These are phyloP conservation scores for Sugiyamaella paludigena DNA, from an alignment of 1,139 yeast species.

Conservation along the genomic window DNA sequence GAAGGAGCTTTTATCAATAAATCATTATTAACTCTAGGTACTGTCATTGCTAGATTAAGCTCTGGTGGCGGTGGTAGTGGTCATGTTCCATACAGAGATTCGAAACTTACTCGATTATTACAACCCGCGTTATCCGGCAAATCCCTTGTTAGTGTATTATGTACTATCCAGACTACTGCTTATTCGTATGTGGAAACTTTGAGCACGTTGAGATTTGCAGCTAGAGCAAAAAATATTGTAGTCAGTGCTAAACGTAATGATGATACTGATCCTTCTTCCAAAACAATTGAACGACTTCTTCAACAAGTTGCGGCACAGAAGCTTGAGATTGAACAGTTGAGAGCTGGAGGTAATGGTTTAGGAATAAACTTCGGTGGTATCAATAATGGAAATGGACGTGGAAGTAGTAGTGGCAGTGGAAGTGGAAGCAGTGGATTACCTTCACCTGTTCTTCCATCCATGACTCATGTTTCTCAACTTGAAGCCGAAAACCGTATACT, in stretches of 20 bases:
- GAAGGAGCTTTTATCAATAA: constrained; percentile 93
- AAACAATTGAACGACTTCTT: constrained; percentile 30
- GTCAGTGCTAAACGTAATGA: constrained; percentile 60
- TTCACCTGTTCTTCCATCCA: constrained; percentile 9
- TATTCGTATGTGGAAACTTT: constrained; percentile 70
- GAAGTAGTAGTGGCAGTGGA: background rate
- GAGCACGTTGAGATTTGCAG: constrained; percentile 87
- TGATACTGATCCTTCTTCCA: constrained; percentile 26
- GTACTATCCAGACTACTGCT: constrained; percentile 74
- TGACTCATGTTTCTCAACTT: constrained; percentile 44
- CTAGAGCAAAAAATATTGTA: constrained; percentile 83
- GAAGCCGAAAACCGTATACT: constrained; percentile 61
- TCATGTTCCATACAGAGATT: constrained; percentile 90
- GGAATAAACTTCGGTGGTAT: background rate
- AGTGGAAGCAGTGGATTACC: constrained; percentile 4
- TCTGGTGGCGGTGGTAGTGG: constrained; percentile 28
- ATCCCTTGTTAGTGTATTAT: constrained; percentile 79
- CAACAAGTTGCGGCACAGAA: constrained; percentile 43
- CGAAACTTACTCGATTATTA: constrained; percentile 79
- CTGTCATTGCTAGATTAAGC: constrained; percentile 74
- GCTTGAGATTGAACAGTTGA: constrained; percentile 35
- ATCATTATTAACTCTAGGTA: constrained; percentile 82
- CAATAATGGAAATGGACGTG: constrained; percentile 9
- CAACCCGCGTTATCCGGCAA: constrained; percentile 92
- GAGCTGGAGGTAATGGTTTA: constrained; percentile 17